phyloP scores from a whole-genome alignment of 306 rosid genomes.

The Hylodesmum podocarpum region DNA sequence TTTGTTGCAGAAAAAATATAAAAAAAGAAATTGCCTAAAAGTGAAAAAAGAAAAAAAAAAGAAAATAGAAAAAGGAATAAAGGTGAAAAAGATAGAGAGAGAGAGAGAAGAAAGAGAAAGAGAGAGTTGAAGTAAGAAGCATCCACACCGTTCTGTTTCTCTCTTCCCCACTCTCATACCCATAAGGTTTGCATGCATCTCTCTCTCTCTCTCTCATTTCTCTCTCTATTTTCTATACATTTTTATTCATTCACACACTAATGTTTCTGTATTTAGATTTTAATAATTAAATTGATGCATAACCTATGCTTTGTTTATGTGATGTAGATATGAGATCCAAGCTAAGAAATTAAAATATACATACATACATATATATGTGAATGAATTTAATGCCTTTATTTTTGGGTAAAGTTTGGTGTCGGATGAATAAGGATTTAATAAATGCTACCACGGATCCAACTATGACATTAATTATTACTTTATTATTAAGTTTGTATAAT shows the following conservation, averaged over 20 bases:
- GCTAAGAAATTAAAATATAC: too few species aligned
- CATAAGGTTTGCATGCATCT: neutral
- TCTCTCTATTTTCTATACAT: neutral
- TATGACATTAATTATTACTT: neutral
- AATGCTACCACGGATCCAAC: constrained; percentile 33
- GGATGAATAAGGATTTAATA: neutral
- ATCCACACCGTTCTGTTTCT: neutral
- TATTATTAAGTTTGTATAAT: too few species aligned
- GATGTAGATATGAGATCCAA: constrained; percentile 1
- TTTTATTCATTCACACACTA: neutral
- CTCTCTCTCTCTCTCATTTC: neutral
- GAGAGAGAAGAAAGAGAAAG: neutral
- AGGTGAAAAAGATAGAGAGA: neutral
- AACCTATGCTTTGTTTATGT: neutral
- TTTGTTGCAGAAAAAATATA: neutral
- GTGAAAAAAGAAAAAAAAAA: neutral
- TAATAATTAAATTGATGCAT: neutral
- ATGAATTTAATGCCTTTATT: constrained; percentile 3
- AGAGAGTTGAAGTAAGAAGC: neutral
- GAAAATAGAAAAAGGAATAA: neutral
- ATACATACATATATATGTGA: too few species aligned
- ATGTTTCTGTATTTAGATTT: neutral
- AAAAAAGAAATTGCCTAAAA: too few species aligned
- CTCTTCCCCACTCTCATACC: neutral
- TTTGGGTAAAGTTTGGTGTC: constrained; percentile 9